Percentiles rank a stretch among this genome's conserved stretches.
phyloP scores from a whole-genome alignment of 768 basidiomycete genomes.

The Lactarius trivialis region DNA sequence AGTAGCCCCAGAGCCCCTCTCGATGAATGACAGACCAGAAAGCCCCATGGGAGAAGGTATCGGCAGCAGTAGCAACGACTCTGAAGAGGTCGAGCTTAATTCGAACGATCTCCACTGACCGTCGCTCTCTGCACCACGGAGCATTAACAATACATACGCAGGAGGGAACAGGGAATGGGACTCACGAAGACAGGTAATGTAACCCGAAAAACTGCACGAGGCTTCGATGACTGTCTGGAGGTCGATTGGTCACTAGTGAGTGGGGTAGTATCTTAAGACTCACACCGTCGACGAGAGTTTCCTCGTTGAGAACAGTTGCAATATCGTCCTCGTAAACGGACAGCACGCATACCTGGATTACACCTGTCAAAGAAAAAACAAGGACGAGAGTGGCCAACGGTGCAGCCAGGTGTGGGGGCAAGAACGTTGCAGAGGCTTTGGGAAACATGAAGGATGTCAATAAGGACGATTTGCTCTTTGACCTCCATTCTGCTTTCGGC shows the following conservation, averaged over 20 bases:
- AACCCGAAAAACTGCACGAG: conserved; percentile 30
- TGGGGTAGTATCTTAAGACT: not conserved
- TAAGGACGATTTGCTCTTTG: conserved; percentile 28
- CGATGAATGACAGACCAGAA: conserved; percentile 16
- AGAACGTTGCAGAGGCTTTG: conserved; percentile 27
- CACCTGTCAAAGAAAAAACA: conserved; percentile 15
- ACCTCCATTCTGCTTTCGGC: conserved; percentile 21
- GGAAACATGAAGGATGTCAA: conserved; percentile 31
- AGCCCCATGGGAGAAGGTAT: conserved; percentile 9
- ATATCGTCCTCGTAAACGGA: conserved; percentile 1
- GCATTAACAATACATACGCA: not conserved
- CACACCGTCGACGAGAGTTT: conserved; percentile 7
- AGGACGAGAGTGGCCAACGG: conserved; percentile 18
- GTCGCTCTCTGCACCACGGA: conserved; percentile 33
- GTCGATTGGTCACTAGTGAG: not conserved
- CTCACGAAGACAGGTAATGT: conserved; percentile 30
- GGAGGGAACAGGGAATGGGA: not conserved
- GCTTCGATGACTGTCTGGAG: conserved; percentile 27
- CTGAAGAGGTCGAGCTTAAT: conserved; percentile 16
- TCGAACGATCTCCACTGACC: conserved; percentile 40
- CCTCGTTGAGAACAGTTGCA: conserved; percentile 2
- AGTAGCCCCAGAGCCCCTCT: not conserved
- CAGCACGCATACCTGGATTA: conserved; percentile 24
- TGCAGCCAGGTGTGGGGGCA: conserved; percentile 18
- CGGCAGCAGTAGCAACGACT: not conserved